Conservation (phyloP, 2,329 filamentous ascomycete species). For the Lojkania enalia region DNA sequence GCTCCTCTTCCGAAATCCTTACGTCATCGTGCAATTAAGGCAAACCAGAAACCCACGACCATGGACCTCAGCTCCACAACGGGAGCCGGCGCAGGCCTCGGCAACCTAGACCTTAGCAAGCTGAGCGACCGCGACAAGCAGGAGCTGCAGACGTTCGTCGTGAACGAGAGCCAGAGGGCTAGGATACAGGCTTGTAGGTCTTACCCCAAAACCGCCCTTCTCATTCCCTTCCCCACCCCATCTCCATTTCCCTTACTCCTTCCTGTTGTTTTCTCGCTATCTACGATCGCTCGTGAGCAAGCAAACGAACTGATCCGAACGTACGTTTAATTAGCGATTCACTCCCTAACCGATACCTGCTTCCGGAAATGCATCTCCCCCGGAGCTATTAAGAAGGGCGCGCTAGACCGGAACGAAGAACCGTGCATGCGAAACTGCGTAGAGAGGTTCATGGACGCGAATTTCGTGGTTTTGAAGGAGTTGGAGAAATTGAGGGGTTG, state of each 20-base stretch:
- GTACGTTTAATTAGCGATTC: constrained; percentile 62
- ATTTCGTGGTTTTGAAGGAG: constrained; percentile 81
- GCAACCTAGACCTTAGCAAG: constrained; percentile 67
- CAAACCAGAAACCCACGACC: background rate
- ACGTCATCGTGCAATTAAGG: background rate
- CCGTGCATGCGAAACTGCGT: constrained; percentile 89
- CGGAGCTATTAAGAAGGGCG: constrained; percentile 68
- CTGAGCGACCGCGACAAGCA: constrained; percentile 81
- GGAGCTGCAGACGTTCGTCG: constrained; percentile 84
- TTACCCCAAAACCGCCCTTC: background rate
- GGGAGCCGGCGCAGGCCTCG: no score
- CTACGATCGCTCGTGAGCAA: background rate
- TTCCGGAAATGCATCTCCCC: constrained; percentile 91
- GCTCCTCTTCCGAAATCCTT: background rate
- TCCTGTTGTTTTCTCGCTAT: background rate
- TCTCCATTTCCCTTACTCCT: constrained; percentile 2
- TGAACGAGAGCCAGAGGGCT: constrained; percentile 85
- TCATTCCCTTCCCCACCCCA: background rate
- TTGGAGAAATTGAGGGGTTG: constrained; percentile 63
- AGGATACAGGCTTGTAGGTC: constrained; percentile 58
- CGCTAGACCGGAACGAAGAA: constrained; percentile 78
- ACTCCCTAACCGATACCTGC: constrained; percentile 74
- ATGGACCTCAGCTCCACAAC: constrained; percentile 44
- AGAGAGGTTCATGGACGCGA: constrained; percentile 89
- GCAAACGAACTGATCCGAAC: background rate